Evolutionary conservation across 805 yeast species (phyloP), one percentile per base, ranked within the genome.

Genomic region (Hanseniaspora nectarophila): DNA sequence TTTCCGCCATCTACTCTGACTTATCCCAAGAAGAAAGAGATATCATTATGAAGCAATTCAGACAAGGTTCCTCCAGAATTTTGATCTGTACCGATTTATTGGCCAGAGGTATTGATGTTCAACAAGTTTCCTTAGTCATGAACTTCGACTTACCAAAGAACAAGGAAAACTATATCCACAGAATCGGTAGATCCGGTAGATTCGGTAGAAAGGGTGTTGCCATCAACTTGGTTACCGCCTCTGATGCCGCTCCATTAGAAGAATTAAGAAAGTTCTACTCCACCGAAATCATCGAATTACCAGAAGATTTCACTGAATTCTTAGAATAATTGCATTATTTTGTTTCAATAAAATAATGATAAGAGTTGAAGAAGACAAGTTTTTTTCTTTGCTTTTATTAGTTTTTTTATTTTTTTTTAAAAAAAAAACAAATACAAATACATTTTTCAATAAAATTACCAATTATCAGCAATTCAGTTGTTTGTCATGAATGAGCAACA

Each of bases 191-290:
- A 70, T 88, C 95, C 60, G 98, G 97, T 58, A 81, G 98, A 67
- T 90, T 90, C 74, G 98, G 98, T 61, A 81, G 98, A 71, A 90
- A 89, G 75, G 98, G 95, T 75, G 95, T 85, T 63, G 97, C 98
- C 54, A 86, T 90, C 69, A 92, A 89, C 75, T 84, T 92, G 62
- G 81, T 88, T 63, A 87, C 97, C 54, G 74, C 73, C 59, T 82
- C 81, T 48, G 97, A 92, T 68, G 75, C 74, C 58, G 76, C 74
- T 51, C 78, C 76, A 65, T 74, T 90, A 73, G 77, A 80, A 66
- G 95, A 81, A 59, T 71, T 84, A 58, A 88, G 83, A 65, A 73
- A 72, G 66, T 78, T 78, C 74, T 85, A 85, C 73, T 75, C 82
- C 54, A 81, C 81, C 54, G 82, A 78, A 67, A 81, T 84, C 59